Percentiles rank a stretch among this genome's conserved stretches.
Conservation (phyloP, 2,329 filamentous ascomycete genomes). For the Didymella arachidicola region DNA sequence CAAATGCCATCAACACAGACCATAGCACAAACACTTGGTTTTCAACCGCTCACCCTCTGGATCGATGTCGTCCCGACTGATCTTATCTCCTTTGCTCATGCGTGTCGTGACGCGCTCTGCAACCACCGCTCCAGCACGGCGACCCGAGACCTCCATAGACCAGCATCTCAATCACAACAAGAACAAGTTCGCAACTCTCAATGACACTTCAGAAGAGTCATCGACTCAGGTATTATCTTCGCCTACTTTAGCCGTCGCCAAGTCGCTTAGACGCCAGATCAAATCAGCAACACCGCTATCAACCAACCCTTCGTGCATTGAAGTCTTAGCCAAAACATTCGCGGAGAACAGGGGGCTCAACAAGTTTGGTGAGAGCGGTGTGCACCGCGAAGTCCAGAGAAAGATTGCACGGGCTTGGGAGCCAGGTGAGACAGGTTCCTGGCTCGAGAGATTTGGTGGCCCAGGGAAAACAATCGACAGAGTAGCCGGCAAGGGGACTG, state of each 20-base stretch:
- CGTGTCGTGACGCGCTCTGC: slow-evolving; percentile 1
- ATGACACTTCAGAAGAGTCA: background rate
- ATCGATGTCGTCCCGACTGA: slow-evolving; percentile 4
- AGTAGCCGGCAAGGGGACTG: background rate
- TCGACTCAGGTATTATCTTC: background rate
- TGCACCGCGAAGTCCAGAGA: background rate
- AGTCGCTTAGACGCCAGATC: slow-evolving; percentile 1
- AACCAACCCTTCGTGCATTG: background rate
- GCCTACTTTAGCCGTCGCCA: background rate
- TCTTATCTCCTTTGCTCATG: background rate
- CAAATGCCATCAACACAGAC: background rate
- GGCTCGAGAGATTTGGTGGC: slow-evolving; percentile 17
- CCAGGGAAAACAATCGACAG: slow-evolving; percentile 2
- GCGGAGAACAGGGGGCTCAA: background rate
- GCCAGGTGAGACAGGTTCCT: slow-evolving; percentile 1
- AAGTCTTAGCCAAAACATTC: background rate
- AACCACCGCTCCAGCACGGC: background rate
- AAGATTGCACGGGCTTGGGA: background rate
- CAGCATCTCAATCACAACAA: background rate
- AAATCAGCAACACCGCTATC: background rate
- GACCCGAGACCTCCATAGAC: background rate
- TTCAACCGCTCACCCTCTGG: background rate
- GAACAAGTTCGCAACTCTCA: background rate
- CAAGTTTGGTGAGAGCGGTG: background rate
- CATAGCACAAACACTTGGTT: background rate